A percentile compares a stretch with the other conserved stretches of the same genome.
These are phyloP conservation scores for Symbiodinium natans DNA, from an alignment of 73 alveolate species.

Conservation along the genomic window DNA sequence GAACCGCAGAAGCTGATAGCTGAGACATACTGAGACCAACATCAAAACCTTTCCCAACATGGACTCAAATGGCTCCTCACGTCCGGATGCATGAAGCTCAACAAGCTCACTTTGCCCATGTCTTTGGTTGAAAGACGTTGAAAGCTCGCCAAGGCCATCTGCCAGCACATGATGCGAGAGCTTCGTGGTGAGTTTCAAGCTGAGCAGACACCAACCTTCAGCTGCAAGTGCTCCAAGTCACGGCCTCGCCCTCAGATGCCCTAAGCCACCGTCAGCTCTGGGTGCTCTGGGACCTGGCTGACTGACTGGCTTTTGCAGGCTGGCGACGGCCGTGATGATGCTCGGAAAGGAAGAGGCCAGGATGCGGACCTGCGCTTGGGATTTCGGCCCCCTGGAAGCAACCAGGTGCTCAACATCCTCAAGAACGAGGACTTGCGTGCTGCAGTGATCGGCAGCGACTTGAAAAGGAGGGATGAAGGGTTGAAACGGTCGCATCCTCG, in stretches of 20 bases:
- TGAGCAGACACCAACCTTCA: slow-evolving; percentile 57
- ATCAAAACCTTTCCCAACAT: slow-evolving; percentile 58
- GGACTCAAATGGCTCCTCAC: slow-evolving; percentile 56
- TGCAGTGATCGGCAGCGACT: background rate
- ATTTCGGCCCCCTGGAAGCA: too few relatives aligned
- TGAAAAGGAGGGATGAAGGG: background rate
- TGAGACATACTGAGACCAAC: slow-evolving; percentile 6
- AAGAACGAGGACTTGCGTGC: slow-evolving; percentile 28
- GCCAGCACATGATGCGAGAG: slow-evolving; percentile 91
- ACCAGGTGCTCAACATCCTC: slow-evolving; percentile 41
- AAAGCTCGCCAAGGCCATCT: slow-evolving; percentile 22
- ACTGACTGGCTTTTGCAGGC: background rate
- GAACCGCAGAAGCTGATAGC: background rate
- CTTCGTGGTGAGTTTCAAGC: slow-evolving; percentile 83
- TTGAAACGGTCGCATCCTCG: background rate
- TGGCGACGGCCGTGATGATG: slow-evolving; percentile 89
- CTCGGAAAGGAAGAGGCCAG: slow-evolving; percentile 79
- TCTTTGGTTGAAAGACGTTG: background rate
- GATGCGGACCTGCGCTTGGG: background rate
- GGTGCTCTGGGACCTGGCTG: too few relatives aligned
- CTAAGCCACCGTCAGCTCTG: background rate
- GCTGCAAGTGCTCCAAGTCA: slow-evolving; percentile 73
- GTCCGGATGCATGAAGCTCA: slow-evolving; percentile 27
- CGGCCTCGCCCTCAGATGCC: slow-evolving; percentile 17
- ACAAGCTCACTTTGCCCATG: too few relatives aligned